Conservation (phyloP, 75 land plant genomes). For the Chamaecyparis obtusa region DNA sequence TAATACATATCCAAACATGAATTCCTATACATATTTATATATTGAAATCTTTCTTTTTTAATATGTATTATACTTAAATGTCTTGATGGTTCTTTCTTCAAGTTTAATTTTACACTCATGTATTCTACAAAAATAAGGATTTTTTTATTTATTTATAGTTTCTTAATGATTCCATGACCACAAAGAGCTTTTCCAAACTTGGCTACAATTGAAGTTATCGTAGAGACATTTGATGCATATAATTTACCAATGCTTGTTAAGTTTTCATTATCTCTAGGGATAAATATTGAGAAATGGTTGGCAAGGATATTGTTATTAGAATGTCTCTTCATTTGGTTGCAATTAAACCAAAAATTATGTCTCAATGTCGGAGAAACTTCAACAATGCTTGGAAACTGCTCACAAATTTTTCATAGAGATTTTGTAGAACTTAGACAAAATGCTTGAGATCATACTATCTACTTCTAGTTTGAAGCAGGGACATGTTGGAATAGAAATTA, state of each 20-base stretch:
- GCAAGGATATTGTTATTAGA: not conserved
- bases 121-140: not conserved
- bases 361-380: too few species aligned
- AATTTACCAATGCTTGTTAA: not conserved
- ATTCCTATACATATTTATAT: too few species aligned
- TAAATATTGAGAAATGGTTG: not conserved
- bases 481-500: not conserved
- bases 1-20: too few species aligned
- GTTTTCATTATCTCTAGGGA: not conserved
- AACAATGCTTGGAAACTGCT: not conserved
- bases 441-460: constrained; percentile 2
- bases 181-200: not conserved
- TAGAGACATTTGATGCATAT: not conserved
- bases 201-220: too few species aligned
- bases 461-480: not conserved
- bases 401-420: not conserved
- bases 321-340: not conserved
- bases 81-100: not conserved
- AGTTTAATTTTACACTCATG: not conserved
- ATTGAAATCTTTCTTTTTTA: too few species aligned
- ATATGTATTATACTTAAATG: too few species aligned
- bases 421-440: not conserved
- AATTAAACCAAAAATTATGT: not conserved
- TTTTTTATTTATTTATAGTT: too few species aligned
- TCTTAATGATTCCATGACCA: not conserved